phyloP scores from a whole-genome alignment of 169 alveolate genomes.

The Plasmodium reichenowi region DNA sequence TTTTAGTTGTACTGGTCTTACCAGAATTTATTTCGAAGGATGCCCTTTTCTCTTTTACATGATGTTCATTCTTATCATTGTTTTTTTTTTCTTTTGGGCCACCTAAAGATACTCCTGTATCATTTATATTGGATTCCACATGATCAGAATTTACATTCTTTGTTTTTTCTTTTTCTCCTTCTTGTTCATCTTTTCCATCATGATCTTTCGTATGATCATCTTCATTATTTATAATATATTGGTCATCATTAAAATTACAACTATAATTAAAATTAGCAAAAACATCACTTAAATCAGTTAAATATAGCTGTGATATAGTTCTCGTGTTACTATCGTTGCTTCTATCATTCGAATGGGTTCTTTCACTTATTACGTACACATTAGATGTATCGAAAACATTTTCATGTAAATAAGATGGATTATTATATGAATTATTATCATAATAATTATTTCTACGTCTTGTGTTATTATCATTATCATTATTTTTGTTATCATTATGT shows the following conservation, averaged over 20 bases:
- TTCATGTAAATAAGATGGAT: not conserved
- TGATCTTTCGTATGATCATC: too few species aligned
- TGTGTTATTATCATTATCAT: not conserved
- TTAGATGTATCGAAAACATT: constrained; percentile 5
- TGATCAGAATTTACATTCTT: not conserved
- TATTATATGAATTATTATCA: not conserved
- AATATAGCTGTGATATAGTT: not conserved
- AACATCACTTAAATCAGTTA: not conserved
- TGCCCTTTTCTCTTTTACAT: not conserved
- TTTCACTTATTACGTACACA: not conserved
- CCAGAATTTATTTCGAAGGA: not conserved
- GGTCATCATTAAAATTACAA: not conserved
- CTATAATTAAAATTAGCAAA: not conserved
- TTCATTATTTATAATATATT: not conserved
- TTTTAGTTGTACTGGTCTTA: constrained; percentile 12
- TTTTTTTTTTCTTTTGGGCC: not conserved
- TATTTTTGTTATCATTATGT: not conserved
- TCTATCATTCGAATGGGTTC: not conserved
- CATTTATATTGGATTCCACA: not conserved
- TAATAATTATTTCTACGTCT: not conserved
- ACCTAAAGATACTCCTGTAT: not conserved
- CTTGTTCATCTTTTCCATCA: not conserved
- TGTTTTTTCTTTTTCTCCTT: not conserved
- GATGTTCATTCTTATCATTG: not conserved
- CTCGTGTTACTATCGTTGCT: not conserved